Percentiles rank a stretch among this genome's conserved stretches.
Evolutionary conservation across 2,329 filamentous ascomycete genomes (phyloP).

Genomic region (Penicillium vulpinum): DNA sequence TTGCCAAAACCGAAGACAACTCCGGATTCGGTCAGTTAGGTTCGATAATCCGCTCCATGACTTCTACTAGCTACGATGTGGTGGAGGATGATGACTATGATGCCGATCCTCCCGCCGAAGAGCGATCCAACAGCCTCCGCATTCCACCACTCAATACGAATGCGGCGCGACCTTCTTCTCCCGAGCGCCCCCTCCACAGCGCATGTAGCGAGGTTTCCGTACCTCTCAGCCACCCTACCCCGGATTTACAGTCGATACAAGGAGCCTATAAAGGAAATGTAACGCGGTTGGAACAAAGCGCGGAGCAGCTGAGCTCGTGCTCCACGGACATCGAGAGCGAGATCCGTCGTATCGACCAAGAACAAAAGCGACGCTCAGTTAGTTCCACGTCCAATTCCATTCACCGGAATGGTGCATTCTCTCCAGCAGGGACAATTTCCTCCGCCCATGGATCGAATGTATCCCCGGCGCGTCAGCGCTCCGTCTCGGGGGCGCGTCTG

Average conservation of each 20-base stretch:
- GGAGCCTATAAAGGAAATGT: constrained; percentile 53
- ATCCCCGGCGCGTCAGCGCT: constrained; percentile 41
- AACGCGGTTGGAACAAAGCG: constrained; percentile 50
- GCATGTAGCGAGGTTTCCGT: constrained; percentile 44
- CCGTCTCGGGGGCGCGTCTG: constrained; percentile 40
- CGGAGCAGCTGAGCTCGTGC: constrained; percentile 50
- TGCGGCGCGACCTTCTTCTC: constrained; percentile 25
- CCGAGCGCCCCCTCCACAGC: constrained; percentile 39
- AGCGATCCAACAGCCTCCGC: constrained; percentile 25
- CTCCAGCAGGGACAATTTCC: constrained; percentile 36
- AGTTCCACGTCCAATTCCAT: constrained; percentile 46
- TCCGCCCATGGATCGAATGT: constrained; percentile 46
- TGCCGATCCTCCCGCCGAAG: constrained; percentile 29
- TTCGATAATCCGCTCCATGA: constrained; percentile 42
- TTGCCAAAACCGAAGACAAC: constrained; percentile 30
- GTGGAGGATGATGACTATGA: constrained; percentile 52
- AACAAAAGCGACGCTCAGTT: constrained; percentile 46
- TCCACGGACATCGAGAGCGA: constrained; percentile 48
- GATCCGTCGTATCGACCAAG: constrained; percentile 47
- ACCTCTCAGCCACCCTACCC: constrained; percentile 50
- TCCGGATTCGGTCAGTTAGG: constrained; percentile 27
- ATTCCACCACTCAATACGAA: constrained; percentile 33
- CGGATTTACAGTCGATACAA: constrained; percentile 52
- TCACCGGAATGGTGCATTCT: constrained; percentile 44
- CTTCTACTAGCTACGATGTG: constrained; percentile 45